Evolutionary conservation across 1,284 basidiomycete species (phyloP).

Genomic region (Apiotrichum veenhuisii): DNA sequence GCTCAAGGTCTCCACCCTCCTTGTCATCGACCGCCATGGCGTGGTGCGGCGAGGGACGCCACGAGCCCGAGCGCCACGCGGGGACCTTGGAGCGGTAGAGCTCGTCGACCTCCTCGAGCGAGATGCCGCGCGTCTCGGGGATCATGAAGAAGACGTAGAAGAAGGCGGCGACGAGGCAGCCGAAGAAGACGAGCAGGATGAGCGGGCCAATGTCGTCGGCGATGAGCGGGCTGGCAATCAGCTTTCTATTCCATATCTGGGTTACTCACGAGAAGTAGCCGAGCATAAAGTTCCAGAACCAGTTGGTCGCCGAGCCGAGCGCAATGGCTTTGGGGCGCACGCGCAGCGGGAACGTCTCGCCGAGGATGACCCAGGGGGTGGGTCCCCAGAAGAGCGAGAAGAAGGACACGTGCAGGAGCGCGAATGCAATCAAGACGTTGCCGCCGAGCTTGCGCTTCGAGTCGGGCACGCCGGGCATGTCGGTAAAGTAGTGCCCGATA

Average conservation of each 20-base stretch:
- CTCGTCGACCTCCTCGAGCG: slow-evolving; percentile 74
- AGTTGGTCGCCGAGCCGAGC: slow-evolving; percentile 59
- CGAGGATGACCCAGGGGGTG: slow-evolving; percentile 62
- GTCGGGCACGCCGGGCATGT: slow-evolving; percentile 50
- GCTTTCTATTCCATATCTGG: no score
- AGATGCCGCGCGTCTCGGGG: slow-evolving; percentile 71
- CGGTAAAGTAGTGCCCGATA: slow-evolving; percentile 63
- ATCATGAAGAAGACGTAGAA: slow-evolving; percentile 57
- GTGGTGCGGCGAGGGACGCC: slow-evolving; percentile 53
- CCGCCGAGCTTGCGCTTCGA: slow-evolving; percentile 56
- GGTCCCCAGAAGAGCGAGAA: slow-evolving; percentile 66
- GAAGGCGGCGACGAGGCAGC: slow-evolving; percentile 64
- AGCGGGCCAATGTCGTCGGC: slow-evolving; percentile 63
- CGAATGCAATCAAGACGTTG: slow-evolving; percentile 63
- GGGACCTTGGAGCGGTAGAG: slow-evolving; percentile 63
- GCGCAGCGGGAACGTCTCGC: slow-evolving; percentile 66
- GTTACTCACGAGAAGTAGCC: slow-evolving; percentile 47
- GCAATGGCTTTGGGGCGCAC: slow-evolving; percentile 71
- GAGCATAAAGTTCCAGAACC: slow-evolving; percentile 61
- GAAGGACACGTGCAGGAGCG: slow-evolving; percentile 68
- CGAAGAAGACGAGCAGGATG: slow-evolving; percentile 57
- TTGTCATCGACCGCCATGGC: slow-evolving; percentile 6
- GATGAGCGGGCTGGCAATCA: slow-evolving; percentile 47
- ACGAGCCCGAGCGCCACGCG: slow-evolving; percentile 62
- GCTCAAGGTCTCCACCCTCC: slow-evolving; percentile 2